Evolutionary conservation across 345 rosid genomes (phyloP).

Genomic region (Gossypium longicalyx): DNA sequence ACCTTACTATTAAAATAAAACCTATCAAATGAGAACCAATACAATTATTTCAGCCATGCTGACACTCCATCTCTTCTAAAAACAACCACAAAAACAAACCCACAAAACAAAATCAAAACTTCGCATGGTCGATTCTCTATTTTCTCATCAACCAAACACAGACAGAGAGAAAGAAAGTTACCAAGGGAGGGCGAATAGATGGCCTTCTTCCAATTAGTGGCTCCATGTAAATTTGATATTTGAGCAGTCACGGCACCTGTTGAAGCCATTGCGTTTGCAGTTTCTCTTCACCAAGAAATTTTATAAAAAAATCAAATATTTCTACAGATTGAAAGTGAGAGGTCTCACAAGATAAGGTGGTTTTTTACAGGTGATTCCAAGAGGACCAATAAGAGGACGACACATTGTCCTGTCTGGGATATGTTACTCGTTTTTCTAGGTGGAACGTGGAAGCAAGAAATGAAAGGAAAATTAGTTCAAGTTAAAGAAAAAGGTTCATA

Average conservation of each 20-base stretch:
- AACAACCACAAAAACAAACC: slow-evolving; percentile 3
- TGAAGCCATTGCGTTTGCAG: slow-evolving; percentile 43
- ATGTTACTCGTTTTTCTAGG: not conserved
- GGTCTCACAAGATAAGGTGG: not conserved
- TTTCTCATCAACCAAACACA: not conserved
- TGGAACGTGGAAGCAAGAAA: not conserved
- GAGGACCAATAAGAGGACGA: not conserved
- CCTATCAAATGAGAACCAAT: not conserved
- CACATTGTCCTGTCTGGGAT: not conserved
- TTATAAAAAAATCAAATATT: not conserved
- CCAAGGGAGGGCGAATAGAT: slow-evolving; percentile 35
- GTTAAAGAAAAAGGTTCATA: not conserved
- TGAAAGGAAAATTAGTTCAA: not conserved
- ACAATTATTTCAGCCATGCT: not conserved
- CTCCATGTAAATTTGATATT: slow-evolving; percentile 25
- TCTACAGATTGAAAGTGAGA: not conserved
- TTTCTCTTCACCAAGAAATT: not conserved
- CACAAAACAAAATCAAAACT: slow-evolving; percentile 1
- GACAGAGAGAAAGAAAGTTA: slow-evolving; percentile 19
- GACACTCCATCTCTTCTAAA: not conserved
- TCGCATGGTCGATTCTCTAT: not conserved
- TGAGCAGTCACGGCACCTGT: slow-evolving; percentile 29
- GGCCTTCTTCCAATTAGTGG: slow-evolving; percentile 33
- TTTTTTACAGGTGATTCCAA: not conserved
- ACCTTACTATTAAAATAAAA: too few species aligned